Base-by-base conservation (phyloP, 1,284 basidiomycete genomes). In the Gomphus bonarii region DNA sequence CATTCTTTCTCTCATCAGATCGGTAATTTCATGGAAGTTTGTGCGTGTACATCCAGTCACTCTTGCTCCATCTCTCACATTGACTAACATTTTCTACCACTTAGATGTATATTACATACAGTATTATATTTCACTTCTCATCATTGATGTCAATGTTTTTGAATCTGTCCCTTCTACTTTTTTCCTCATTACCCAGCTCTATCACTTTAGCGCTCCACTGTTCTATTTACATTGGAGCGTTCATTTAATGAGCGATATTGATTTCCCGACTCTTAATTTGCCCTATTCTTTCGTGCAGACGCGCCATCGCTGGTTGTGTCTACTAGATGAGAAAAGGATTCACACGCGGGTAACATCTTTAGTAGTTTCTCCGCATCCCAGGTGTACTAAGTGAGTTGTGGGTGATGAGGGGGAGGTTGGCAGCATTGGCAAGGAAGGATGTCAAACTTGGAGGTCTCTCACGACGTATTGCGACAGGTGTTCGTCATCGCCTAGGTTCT, bases 221-320 rank as follows among this genome's bases (percentile, higher is more conserved):
- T 70, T 67, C 66, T 62, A 64, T 61, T 65, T 63, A 86, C 81
- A 82, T 78, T 70, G 79, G 71, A 80, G 75, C 77, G 84, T 76
- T 77, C 88, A 91, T 90, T 91, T 82, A 79, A 68, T 68, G 87
- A 91, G 88, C 87, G 70, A 91, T 67, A 90, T 74, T 51, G 65
- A 75, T 54, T 63, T 74, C 70, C 68, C 65, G 67, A 72, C 65
- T 66, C 66, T 65, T 60, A 65, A 73, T 74, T 77, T 76, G 73
- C 73, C 71, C 67, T 67, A 65, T 71, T 73, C 68, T 68, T 40
- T 59, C 65, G 57, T 59, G 51, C 60, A 48, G 61, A 59, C 55
- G 56, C 61, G 20, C 61, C 65, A 58, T 65, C 47, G 55, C 54
- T 61, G 30, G 62, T 64, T 50, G 38, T 44, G 63, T 64, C 62